Percentiles rank a stretch among this genome's conserved stretches.
Evolutionary conservation across 371 early-diverging fungal genomes (phyloP).

Genomic region (Mucor velutinosus): DNA sequence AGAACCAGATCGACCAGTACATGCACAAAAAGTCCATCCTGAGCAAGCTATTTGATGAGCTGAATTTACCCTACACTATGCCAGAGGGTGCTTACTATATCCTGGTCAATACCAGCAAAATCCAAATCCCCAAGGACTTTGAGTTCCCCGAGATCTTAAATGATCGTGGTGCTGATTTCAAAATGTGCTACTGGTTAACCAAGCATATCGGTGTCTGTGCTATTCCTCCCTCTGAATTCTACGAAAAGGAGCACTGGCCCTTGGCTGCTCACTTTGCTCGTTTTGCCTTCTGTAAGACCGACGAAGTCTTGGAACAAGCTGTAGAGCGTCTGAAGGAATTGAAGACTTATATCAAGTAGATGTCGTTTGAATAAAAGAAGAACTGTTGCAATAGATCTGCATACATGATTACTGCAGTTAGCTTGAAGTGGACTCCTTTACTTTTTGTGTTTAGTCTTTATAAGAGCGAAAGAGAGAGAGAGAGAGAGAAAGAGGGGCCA

Average conservation of each 20-base stretch:
- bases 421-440: neutral
- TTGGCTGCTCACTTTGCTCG: constrained; percentile 81
- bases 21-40: constrained; percentile 74
- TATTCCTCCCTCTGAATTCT: constrained; percentile 94
- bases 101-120: constrained; percentile 78
- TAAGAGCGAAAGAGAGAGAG: neutral
- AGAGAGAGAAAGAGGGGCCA: neutral
- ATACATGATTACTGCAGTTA: neutral
- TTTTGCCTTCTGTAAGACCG: constrained; percentile 95
- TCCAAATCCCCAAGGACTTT: constrained; percentile 69
- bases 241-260: constrained; percentile 68
- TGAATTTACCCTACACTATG: constrained; percentile 77
- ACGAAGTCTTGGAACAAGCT: constrained; percentile 81
- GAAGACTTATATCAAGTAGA: constrained; percentile 53
- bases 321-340: constrained; percentile 68
- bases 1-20: constrained; percentile 70
- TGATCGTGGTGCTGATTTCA: constrained; percentile 74
- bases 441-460: neutral
- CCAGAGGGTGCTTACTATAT: constrained; percentile 96
- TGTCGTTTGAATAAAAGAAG: neutral
- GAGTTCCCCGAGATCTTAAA: constrained; percentile 64
- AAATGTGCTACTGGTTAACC: constrained; percentile 86
- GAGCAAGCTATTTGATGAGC: constrained; percentile 68
- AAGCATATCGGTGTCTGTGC: constrained; percentile 90
- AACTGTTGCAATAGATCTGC: neutral